These are phyloP conservation scores for Dimargaris verticillata DNA, from an alignment of 192 early-diverging fungal genomes.

Conservation along the genomic window DNA sequence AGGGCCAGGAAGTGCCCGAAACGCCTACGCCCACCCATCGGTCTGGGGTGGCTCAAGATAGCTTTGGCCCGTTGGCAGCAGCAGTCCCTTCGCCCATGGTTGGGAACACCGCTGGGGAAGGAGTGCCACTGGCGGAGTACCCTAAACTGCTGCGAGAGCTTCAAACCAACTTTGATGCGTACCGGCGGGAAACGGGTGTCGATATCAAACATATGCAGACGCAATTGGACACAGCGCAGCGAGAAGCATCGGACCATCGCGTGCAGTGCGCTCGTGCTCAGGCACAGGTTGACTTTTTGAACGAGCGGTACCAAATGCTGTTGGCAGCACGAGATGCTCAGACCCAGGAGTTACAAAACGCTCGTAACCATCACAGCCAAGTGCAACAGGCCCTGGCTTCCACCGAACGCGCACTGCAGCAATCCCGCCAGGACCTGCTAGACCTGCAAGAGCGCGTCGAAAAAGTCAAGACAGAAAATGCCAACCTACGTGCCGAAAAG, in stretches of 20 bases:
- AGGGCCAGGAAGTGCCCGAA: conserved; percentile 1
- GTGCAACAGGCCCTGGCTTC: conserved; percentile 29
- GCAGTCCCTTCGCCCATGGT: too few species aligned
- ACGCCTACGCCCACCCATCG: background rate
- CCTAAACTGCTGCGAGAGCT: conserved; percentile 27
- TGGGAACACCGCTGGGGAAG: too few species aligned
- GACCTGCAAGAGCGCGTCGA: conserved; percentile 32
- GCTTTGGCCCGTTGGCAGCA: background rate
- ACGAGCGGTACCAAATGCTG: conserved; percentile 46
- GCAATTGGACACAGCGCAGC: conserved; percentile 29
- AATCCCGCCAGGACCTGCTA: conserved; percentile 28
- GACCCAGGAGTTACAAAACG: conserved; percentile 38
- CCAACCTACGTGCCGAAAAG: conserved; percentile 37
- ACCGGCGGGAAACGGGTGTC: conserved; percentile 40
- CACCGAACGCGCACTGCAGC: conserved; percentile 44
- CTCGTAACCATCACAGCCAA: conserved; percentile 36
- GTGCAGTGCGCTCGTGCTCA: conserved; percentile 45
- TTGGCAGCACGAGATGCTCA: conserved; percentile 32
- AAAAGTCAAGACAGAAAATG: conserved; percentile 25
- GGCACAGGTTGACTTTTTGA: conserved; percentile 34
- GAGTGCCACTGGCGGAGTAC: conserved; percentile 16
- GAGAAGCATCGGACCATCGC: conserved; percentile 38
- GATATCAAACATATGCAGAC: conserved; percentile 38
- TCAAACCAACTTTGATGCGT: conserved; percentile 46
- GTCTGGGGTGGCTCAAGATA: background rate